Evolutionary conservation across 179 eudicot genomes (phyloP), one percentile per base, ranked within the genome.

Genomic region (Beta lomatogona): DNA sequence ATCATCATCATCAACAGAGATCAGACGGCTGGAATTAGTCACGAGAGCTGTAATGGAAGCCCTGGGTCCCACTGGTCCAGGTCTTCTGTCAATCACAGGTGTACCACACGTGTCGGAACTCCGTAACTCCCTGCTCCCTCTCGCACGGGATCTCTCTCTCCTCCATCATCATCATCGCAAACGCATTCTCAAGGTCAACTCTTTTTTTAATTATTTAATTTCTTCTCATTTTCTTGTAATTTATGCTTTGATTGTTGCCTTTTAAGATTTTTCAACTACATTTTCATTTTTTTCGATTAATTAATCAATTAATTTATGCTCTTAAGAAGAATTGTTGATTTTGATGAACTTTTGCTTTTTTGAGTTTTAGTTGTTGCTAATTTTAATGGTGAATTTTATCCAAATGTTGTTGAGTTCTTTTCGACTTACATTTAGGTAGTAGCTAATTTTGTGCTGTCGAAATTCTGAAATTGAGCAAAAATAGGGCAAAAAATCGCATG

Each of bases 1-100:
- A 41, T 22, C 86, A 12, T 53, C 70, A 3, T 28, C 75, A n/a
- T n/a, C n/a, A n/a, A n/a, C n/a, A 4, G 92, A 93, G 44, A 77
- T 76, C 78, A 76, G 58, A 80, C 90, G 93, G 77, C 82, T 91
- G 45, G 77, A 87, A 81, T 75, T 78, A 9, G 82, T 93, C 41
- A 46, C 85, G 5, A 64, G 54, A 55, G 73, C 70, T 4, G 73
- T 95, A 10, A 86, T 92, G 87, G 90, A 91, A 84, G 88, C 87
- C 82, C 88, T 95, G 21, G 99, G 99, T 44, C 99, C 95, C 71
- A 69, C 69, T 22, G 99, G 99, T 18, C 93, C 97, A 19, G 98
- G 99, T 6, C 93, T 95, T 0, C 70, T 95, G 4, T 68, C 94
- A 8, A 83, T 95, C 75, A 87, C 85, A 13, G 94, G 88, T n/a